Evolutionary conservation across 176 grass and related monocot genomes (phyloP).

Genomic region (Luzula sylvatica): DNA sequence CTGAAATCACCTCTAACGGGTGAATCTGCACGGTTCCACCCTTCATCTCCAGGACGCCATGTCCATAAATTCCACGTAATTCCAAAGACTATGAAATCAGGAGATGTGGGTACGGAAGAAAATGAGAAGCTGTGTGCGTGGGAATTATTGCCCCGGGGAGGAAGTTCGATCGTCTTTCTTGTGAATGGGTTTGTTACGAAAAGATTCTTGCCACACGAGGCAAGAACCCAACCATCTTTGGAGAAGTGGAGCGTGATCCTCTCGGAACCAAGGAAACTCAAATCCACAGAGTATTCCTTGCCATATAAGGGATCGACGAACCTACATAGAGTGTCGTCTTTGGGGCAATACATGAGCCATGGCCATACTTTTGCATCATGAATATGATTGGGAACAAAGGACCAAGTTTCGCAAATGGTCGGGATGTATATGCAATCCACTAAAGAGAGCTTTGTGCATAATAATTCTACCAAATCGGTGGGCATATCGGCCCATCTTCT

Average conservation of each 20-base stretch:
- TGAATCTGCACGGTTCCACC: neutral
- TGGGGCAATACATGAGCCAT: slow-evolving; percentile 5
- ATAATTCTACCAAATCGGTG: neutral
- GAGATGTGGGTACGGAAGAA: neutral
- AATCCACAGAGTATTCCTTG: slow-evolving; percentile 2
- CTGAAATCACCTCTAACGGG: neutral
- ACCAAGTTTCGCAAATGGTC: slow-evolving; percentile 9
- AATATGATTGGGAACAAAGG: neutral
- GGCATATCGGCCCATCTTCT: slow-evolving; percentile 13
- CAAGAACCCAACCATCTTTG: slow-evolving; percentile 19
- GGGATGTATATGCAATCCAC: slow-evolving; percentile 2
- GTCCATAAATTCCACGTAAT: neutral
- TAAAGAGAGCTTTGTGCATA: slow-evolving; percentile 3
- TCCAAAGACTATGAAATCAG: slow-evolving; percentile 1
- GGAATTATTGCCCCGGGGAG: no score
- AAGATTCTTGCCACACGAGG: slow-evolving; percentile 5
- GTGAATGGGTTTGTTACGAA: slow-evolving; percentile 16
- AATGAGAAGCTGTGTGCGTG: no score
- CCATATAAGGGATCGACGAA: neutral
- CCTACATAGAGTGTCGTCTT: neutral
- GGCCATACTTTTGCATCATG: neutral
- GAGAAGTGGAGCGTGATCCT: slow-evolving; percentile 6
- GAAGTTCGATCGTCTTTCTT: neutral
- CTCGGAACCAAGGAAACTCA: neutral
- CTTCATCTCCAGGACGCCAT: neutral